These are phyloP conservation scores for Ciborinia camelliae DNA, from an alignment of 2,329 filamentous ascomycete species.

Conservation along the genomic window DNA sequence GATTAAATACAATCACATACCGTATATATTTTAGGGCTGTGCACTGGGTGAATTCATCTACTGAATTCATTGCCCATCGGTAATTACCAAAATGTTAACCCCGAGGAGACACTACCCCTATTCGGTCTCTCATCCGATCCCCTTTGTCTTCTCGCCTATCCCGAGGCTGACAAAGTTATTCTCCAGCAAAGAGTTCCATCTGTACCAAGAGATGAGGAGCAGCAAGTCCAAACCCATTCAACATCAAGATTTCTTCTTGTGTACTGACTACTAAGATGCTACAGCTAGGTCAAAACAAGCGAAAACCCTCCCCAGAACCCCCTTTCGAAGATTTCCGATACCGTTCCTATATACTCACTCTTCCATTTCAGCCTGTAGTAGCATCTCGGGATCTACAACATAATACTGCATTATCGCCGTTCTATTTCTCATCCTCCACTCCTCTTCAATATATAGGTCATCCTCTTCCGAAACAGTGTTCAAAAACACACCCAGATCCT, in stretches of 20 bases:
- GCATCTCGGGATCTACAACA: not conserved
- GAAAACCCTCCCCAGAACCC: not conserved
- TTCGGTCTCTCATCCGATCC: slow-evolving; percentile 4
- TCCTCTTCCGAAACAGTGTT: not conserved
- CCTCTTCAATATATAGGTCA: not conserved
- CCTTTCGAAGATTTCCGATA: not conserved
- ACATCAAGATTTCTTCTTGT: rapidly evolving
- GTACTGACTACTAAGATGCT: not conserved
- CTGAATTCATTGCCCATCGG: not conserved
- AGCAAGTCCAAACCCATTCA: not conserved
- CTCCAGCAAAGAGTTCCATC: not conserved
- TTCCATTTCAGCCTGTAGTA: rapidly evolving
- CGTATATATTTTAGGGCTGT: not conserved
- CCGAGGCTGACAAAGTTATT: not conserved
- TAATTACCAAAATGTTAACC: not conserved
- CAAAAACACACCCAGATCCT: not conserved
- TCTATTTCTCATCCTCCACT: not conserved
- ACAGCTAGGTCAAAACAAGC: not conserved
- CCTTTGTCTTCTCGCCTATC: not conserved
- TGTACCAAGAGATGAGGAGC: not conserved
- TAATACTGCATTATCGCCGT: not conserved
- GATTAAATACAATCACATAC: not conserved
- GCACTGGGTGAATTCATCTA: not conserved
- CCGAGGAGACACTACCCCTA: not conserved
- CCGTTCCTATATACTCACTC: too few relatives aligned